Conservation (phyloP, 805 yeast genomes). For the Naumovozyma dairenensis region DNA sequence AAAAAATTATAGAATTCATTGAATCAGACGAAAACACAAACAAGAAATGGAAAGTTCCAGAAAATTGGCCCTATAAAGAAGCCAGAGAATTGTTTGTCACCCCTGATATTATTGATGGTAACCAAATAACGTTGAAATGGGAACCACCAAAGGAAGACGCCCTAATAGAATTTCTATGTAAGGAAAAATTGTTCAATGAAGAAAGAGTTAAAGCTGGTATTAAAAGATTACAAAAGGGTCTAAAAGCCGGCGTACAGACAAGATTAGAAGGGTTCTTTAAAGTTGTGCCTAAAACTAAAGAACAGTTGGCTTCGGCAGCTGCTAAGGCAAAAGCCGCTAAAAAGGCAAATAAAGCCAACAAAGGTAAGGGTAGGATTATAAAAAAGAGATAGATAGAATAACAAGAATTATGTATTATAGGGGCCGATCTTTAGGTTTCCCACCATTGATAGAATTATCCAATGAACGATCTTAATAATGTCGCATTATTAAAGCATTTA, state of each 20-base stretch:
- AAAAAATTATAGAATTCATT: constrained; percentile 60
- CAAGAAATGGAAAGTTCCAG: constrained; percentile 82
- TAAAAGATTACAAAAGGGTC: constrained; percentile 70
- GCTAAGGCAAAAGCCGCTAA: constrained; percentile 25
- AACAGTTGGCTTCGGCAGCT: constrained; percentile 31
- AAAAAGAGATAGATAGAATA: constrained; percentile 13
- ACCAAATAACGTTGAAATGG: constrained; percentile 72
- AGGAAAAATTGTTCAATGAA: constrained; percentile 84
- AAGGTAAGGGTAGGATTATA: constrained; percentile 15
- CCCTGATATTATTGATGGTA: constrained; percentile 67
- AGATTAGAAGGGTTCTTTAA: constrained; percentile 87
- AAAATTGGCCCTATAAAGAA: constrained; percentile 85
- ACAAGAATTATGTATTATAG: too few species aligned
- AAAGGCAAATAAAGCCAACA: constrained; percentile 11
- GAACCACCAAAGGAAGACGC: constrained; percentile 79
- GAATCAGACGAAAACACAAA: constrained; percentile 36
- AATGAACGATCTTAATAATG: too few species aligned
- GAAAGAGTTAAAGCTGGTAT: constrained; percentile 86
- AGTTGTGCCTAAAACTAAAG: constrained; percentile 45
- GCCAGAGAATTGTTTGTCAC: constrained; percentile 75
- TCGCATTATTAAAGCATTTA: too few species aligned
- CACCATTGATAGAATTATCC: too few species aligned
- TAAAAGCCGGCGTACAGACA: constrained; percentile 81
- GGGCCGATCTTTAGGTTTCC: too few species aligned
- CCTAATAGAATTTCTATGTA: constrained; percentile 70